Evolutionary conservation across 768 basidiomycete genomes (phyloP), one percentile per base, ranked within the genome.

Genomic region (Lepiota brunneoincarnata): DNA sequence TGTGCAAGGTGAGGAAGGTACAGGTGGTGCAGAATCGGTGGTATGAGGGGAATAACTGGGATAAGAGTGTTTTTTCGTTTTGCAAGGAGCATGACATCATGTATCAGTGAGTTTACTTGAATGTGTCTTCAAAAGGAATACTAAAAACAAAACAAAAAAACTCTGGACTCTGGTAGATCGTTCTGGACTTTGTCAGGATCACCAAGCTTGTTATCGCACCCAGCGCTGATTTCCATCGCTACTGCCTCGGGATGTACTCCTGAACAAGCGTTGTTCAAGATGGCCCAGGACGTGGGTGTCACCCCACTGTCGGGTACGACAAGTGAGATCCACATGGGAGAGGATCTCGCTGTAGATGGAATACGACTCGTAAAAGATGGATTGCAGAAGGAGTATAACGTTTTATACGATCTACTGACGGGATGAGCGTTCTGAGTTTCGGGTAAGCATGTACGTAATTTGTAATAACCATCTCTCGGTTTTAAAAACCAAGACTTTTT

Each of bases 101-200:
- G 63, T 93, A 92, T 61, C 89, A 93, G 87, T 91, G 59, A 21
- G 61, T 60, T 51, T 28, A 28, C 31, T 17, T 7, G 15, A 18
- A 31, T 39, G 11, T 47, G 12, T 49, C 50, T 23, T 35, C 7
- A 23, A 7, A n/a, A 24, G 20, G 21, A n/a, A n/a, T n/a, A n/a
- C n/a, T n/a, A n/a, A n/a, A n/a, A n/a, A n/a, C n/a, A n/a, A n/a
- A n/a, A n/a, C n/a, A n/a, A n/a, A n/a, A n/a, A n/a, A n/a, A n/a
- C n/a, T n/a, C n/a, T 20, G 15, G 38, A 40, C 15, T 18, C 21
- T 23, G n/a, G n/a, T 60, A 91, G 90, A 61, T 91, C 90, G 14
- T 93, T 93, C 67, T 93, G 92, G 91, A 93, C 92, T 20, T 70
- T 94, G 20, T 79, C 87, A 1, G 87, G 89, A n/a, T 88, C 89